phyloP scores from a whole-genome alignment of 371 early-diverging fungal species.

The Mucor piriformis region DNA sequence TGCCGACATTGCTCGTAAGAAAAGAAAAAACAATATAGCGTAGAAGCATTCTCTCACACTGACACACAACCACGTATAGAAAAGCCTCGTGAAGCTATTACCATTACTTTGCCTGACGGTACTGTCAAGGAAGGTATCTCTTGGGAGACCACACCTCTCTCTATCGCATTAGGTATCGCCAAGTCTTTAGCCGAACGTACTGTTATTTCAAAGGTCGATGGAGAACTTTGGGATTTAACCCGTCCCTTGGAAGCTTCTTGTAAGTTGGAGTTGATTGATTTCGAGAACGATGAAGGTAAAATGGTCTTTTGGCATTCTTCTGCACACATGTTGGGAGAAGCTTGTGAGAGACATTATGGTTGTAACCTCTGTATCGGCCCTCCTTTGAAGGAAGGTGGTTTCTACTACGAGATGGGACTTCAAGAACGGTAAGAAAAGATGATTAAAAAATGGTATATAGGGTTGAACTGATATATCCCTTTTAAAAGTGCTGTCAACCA shows the following conservation, averaged over 20 bases:
- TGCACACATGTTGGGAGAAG: slow-evolving; percentile 99
- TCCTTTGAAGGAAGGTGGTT: slow-evolving; percentile 98
- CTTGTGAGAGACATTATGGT: slow-evolving; percentile 95
- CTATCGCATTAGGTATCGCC: slow-evolving; percentile 85
- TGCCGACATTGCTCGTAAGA: slow-evolving; percentile 78
- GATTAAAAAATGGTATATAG: background rate
- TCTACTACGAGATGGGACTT: slow-evolving; percentile 98
- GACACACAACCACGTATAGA: slow-evolving; percentile 45
- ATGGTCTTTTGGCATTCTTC: slow-evolving; percentile 99
- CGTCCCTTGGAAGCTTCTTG: slow-evolving; percentile 87
- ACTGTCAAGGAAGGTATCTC: slow-evolving; percentile 79
- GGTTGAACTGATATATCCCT: too few relatives aligned
- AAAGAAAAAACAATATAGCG: background rate
- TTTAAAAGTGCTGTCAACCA: slow-evolving; percentile 69
- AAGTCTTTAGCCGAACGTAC: slow-evolving; percentile 91
- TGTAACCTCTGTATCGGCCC: slow-evolving; percentile 98
- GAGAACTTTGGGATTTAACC: slow-evolving; percentile 91
- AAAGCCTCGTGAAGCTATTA: slow-evolving; percentile 85
- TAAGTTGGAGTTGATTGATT: slow-evolving; percentile 91
- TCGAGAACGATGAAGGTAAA: slow-evolving; percentile 94
- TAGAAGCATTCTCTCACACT: too few relatives aligned
- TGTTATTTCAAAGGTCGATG: slow-evolving; percentile 96
- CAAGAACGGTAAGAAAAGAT: slow-evolving; percentile 60
- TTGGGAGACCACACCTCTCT: slow-evolving; percentile 98
- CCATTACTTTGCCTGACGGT: slow-evolving; percentile 92